Evolutionary conservation across 2,329 filamentous ascomycete species (phyloP).

Genomic region (Sporothrix euskadiensis): DNA sequence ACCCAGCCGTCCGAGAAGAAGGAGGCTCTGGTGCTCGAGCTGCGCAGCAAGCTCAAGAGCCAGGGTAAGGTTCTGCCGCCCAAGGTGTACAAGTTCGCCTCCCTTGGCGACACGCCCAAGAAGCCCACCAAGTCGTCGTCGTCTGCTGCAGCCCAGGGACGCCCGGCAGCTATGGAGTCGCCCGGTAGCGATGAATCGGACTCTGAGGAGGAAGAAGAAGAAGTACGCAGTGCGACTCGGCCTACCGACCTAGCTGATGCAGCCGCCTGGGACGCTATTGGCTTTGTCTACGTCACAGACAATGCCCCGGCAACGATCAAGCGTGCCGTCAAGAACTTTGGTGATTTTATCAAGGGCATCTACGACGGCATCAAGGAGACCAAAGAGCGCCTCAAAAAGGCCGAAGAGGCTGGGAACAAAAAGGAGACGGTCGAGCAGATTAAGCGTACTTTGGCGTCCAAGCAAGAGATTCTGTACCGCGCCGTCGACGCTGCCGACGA

Average conservation of each 20-base stretch:
- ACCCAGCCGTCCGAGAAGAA: conserved; percentile 28
- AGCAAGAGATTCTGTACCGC: conserved; percentile 52
- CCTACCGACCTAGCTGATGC: conserved; percentile 50
- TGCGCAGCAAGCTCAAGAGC: conserved; percentile 31
- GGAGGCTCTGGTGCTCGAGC: conserved; percentile 30
- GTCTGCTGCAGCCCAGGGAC: neutral
- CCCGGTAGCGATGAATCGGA: conserved; percentile 27
- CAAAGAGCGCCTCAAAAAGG: conserved; percentile 48
- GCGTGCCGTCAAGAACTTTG: conserved; percentile 52
- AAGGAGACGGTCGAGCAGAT: conserved; percentile 42
- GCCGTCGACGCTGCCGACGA: conserved; percentile 56
- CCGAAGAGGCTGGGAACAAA: conserved; percentile 43
- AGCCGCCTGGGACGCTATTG: conserved; percentile 56
- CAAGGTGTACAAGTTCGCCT: conserved; percentile 34
- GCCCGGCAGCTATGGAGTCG: conserved; percentile 27
- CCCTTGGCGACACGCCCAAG: conserved; percentile 27
- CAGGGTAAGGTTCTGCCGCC: conserved; percentile 32
- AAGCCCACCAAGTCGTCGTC: conserved; percentile 6
- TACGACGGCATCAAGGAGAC: conserved; percentile 51
- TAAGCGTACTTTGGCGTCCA: conserved; percentile 46
- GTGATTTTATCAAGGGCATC: conserved; percentile 52
- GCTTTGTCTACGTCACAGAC: conserved; percentile 52
- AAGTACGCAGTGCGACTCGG: conserved; percentile 45
- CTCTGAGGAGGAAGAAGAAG: conserved; percentile 28
- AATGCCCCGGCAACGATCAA: conserved; percentile 43